Base-by-base conservation (phyloP, 2,329 filamentous ascomycete species). In the Ilyonectria destructans region DNA sequence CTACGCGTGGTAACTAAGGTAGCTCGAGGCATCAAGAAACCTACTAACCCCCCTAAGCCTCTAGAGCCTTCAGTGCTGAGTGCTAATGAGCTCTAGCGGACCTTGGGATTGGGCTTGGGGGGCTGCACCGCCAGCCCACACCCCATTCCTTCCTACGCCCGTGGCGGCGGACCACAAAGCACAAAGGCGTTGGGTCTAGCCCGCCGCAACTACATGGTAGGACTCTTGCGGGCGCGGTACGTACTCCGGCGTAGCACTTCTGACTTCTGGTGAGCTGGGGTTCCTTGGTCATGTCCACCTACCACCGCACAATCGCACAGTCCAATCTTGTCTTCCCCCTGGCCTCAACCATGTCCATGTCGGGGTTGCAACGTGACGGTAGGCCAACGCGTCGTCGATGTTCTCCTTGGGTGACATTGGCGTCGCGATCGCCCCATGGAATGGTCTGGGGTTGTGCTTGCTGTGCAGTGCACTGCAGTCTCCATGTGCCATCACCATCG, bases 131-230 rank as follows among this genome's bases (percentile, higher is more conserved):
- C 26, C 48, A 51, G 15, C 26, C 15, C 46, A 49, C 31, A 55
- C 43, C 51, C 57, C 58, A 66, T 66, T 66, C 63, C 63, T 56
- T 45, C 35, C 33, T 17, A 58, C 33, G 31, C 57, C 56, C 48
- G 40, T 7, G 45, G 45, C 33, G 45, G 31, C 33, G 45, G 31
- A 33, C 19, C 21, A 45, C 26, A 26, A 21, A 54, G 56, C 21
- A 45, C 26, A 26, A 21, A 54, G 56, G 48, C 26, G 49, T 40
- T n/a, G 31, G 33, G 58, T 45, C 35, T 54, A 35, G 31, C 12
- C 40, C 40, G n/a, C 40, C n/a, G 40, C 40, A n/a, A 43, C 40
- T n/a, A 17, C 13, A 40, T 17, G 17, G 37, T 6, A 33, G 40
- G n/a, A 43, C 40, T 43, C 40, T 43, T 43, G 15, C 40, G n/a